Base-by-base conservation (phyloP, 306 rosid species). In the Sicyos baderoa region DNA sequence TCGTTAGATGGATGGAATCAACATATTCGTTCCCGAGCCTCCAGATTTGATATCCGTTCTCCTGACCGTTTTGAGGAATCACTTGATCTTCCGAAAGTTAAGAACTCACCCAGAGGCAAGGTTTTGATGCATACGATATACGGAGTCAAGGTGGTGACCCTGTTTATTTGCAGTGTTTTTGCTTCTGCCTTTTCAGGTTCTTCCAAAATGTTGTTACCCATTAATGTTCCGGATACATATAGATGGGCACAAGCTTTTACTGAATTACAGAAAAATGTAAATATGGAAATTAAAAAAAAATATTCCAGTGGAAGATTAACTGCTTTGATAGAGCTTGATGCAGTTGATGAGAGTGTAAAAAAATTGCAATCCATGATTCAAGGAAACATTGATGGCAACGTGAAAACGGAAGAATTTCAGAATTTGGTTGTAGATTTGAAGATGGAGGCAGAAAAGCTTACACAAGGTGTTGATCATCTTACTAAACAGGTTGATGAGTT, bases 61-160 rank as follows among this genome's bases (percentile, higher is more conserved):
- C 53, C 84, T 56, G 88, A 84, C 75, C 47, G 76, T 72, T 86
- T 91, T 35, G 82, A 70, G 69, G 77, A 72, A 51, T 84, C 96
- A 25, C 80, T 88, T 67, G 91, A 86, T 80, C 88, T 80, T 56
- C 94, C 94, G 0, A 91, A 91, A 83, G 91, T 84, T 18, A 91
- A 91, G 76, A 88, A 88, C 75, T 88, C 94, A 19, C 84, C 88
- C 7, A 88, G 84, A 80, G 97, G 96, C 52, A 88, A 91, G 79
- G 80, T 85, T 76, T 75, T 91, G 80, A 87, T 88, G 87, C 91
- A 81, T 57, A 96, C 89, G 15, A 74, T 91, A 90, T 89, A 88
- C 54, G 96, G 96, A 56, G 86, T 87, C 54, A 86, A 87, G 88
- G 88, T 91, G 81, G 73, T 60, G 84, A 91, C 88, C 1, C 59